Evolutionary conservation across 371 early-diverging fungal genomes (phyloP).

Genomic region (Mucor saturninus): DNA sequence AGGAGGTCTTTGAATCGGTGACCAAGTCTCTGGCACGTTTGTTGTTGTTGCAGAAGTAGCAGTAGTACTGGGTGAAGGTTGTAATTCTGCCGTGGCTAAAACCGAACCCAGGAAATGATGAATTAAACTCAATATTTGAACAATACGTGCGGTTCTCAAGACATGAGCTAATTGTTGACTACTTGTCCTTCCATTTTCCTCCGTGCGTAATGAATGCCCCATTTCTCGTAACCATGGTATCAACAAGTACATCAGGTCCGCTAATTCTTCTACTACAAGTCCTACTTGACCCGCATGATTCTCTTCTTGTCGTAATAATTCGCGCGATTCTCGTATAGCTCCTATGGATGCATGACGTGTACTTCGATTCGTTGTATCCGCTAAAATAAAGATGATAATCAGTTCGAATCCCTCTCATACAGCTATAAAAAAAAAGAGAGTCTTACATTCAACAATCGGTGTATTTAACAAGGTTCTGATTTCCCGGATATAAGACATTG

Average conservation of each 20-base stretch:
- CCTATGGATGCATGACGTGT: slow-evolving; percentile 1
- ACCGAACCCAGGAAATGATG: slow-evolving; percentile 46
- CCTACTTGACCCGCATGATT: slow-evolving; percentile 25
- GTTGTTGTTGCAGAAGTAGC: neutral
- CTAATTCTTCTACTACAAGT: slow-evolving; percentile 42
- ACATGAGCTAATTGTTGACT: slow-evolving; percentile 3
- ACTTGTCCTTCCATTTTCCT: neutral
- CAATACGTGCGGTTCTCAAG: slow-evolving; percentile 33
- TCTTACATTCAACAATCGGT: slow-evolving; percentile 19
- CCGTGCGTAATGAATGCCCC: slow-evolving; percentile 28
- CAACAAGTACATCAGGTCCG: slow-evolving; percentile 30
- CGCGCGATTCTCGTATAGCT: slow-evolving; percentile 36
- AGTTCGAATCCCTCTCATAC: no score
- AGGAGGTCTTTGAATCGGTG: neutral
- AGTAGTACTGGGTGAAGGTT: neutral
- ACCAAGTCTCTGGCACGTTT: neutral
- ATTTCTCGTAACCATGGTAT: slow-evolving; percentile 36
- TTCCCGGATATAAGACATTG: slow-evolving; percentile 43
- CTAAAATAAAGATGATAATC: neutral
- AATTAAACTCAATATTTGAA: slow-evolving; percentile 47
- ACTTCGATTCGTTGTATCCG: neutral
- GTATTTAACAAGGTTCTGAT: slow-evolving; percentile 39
- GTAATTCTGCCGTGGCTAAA: slow-evolving; percentile 36
- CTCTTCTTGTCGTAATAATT: slow-evolving; percentile 21
- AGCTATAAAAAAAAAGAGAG: neutral